Evolutionary conservation across 1,284 basidiomycete species (phyloP).

Genomic region (Tetrapyrgos nigripes): DNA sequence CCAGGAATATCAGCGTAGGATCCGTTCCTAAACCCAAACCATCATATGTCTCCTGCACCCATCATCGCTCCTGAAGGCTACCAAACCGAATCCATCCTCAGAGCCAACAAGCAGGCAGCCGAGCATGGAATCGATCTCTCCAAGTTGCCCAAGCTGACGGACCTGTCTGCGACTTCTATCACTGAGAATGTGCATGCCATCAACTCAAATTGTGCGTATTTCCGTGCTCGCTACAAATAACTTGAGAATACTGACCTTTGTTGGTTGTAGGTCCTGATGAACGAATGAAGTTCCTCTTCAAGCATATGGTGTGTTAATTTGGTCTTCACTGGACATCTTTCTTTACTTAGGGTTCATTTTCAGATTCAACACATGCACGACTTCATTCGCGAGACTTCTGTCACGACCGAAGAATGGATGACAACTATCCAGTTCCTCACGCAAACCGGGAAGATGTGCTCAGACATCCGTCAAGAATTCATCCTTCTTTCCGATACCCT

Average conservation of each 20-base stretch:
- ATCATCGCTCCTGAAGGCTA: conserved; percentile 12
- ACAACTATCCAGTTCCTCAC: conserved; percentile 80
- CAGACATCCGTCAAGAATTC: conserved; percentile 81
- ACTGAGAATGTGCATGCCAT: conserved; percentile 46
- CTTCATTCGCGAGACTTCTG: conserved; percentile 72
- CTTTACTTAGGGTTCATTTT: background rate
- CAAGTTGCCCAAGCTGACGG: conserved; percentile 43
- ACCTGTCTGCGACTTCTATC: conserved; percentile 46
- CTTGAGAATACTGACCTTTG: background rate
- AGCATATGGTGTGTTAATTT: conserved; percentile 37
- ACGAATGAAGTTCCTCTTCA: conserved; percentile 47
- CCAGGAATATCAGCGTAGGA: too few species aligned
- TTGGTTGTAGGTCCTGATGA: conserved; percentile 41
- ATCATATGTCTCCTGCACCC: conserved; percentile 3
- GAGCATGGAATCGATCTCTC: conserved; percentile 44
- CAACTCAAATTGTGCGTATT: conserved; percentile 44
- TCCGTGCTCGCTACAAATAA: background rate
- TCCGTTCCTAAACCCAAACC: background rate
- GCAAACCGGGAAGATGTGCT: conserved; percentile 73
- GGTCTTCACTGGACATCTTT: background rate
- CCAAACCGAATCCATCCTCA: conserved; percentile 13
- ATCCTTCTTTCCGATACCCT: conserved; percentile 84
- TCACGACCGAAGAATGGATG: conserved; percentile 90
- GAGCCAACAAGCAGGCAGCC: conserved; percentile 35
- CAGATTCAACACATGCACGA: conserved; percentile 68